Evolutionary conservation across 176 grass and related monocot species (phyloP).

Genomic region (Leersia perrieri): DNA sequence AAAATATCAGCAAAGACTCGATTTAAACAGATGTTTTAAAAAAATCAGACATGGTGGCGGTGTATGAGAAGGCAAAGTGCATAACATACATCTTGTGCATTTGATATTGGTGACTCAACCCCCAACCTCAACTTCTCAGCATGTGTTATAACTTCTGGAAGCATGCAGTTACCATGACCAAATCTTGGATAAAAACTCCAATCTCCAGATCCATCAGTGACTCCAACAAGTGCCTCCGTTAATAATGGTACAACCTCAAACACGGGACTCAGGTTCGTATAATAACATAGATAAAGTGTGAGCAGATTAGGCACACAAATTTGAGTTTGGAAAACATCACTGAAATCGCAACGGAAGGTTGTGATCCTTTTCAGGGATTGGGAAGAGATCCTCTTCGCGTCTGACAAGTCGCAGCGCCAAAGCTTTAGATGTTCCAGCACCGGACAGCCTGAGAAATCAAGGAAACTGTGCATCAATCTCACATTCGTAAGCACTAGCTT

Average conservation of each 20-base stretch:
- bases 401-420: not conserved
- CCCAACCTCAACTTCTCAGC: not conserved
- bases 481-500: not conserved
- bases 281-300: not conserved
- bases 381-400: not conserved
- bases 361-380: not conserved
- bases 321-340: not conserved
- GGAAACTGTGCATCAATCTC: not conserved
- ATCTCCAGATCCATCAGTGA: rapidly evolving
- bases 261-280: not conserved
- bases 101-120: no score
- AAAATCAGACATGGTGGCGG: not conserved
- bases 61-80: not conserved
- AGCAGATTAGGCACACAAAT: not conserved
- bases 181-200: not conserved
- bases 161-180: not conserved
- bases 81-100: not conserved
- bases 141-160: conserved; percentile 12
- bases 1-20: not conserved
- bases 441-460: conserved; percentile 13
- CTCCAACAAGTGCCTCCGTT: not conserved
- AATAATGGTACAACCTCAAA: not conserved
- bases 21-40: not conserved
- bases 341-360: not conserved
- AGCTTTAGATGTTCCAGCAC: not conserved